Conservation (phyloP, 148 eudicot genomes). For the Nepenthes mirabilis region DNA sequence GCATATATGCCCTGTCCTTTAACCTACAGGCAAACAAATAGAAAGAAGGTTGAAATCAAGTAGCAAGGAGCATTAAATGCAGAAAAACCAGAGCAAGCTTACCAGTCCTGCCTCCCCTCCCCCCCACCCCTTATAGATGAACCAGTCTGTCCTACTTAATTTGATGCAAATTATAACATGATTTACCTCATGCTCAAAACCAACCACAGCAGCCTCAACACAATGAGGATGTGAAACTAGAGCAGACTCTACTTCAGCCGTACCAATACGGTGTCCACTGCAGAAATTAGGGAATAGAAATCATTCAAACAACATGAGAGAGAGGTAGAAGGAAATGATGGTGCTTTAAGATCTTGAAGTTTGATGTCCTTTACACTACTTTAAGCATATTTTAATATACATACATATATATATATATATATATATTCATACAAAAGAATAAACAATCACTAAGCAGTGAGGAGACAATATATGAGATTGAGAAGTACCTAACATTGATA, state of each 20-base stretch:
- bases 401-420: too few species aligned
- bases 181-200: constrained; percentile 90
- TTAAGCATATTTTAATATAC: too few species aligned
- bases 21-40: constrained; percentile 27
- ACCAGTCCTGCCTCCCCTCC: too few species aligned
- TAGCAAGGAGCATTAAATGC: not conserved
- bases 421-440: too few species aligned
- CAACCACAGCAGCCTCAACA: constrained; percentile 99
- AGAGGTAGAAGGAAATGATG: not conserved
- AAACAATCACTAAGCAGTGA: too few species aligned
- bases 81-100: not conserved
- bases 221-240: constrained; percentile 93
- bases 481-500: constrained; percentile 83
- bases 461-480: not conserved
- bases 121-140: not conserved
- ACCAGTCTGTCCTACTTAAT: not conserved
- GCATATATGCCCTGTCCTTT: constrained; percentile 99
- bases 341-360: not conserved
- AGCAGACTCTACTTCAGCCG: constrained; percentile 99
- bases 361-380: too few species aligned
- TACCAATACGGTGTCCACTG: constrained; percentile 99
- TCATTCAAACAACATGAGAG: not conserved
- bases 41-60: constrained; percentile 1
- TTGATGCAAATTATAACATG: not conserved
- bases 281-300: not conserved